Conservation (phyloP, 257 asterid species). For the Plectranthus barbatus region DNA sequence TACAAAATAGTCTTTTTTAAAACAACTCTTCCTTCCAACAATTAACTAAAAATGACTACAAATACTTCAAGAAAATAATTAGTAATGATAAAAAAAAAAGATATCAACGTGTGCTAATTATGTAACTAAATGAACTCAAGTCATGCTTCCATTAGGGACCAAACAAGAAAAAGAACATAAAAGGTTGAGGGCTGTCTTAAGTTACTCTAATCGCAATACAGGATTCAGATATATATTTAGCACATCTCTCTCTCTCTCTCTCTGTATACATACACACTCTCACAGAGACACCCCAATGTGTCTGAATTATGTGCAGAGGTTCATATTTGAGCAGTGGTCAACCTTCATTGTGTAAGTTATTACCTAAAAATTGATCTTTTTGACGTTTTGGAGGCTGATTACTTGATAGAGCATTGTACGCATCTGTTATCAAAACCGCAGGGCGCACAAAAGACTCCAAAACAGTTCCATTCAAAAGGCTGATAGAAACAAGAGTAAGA, state of each 20-base stretch:
- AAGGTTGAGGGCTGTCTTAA: neutral
- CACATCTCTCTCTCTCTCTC: neutral
- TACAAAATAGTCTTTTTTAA: neutral
- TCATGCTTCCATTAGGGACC: neutral
- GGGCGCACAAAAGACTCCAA: slow-evolving; percentile 97
- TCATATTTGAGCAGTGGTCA: neutral
- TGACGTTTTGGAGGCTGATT: slow-evolving; percentile 92
- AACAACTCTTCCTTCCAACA: neutral
- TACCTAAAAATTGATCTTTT: slow-evolving; percentile 93
- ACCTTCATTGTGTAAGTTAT: slow-evolving; percentile 8
- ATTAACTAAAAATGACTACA: neutral
- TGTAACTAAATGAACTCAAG: neutral
- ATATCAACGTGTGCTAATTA: neutral
- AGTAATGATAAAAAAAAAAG: neutral
- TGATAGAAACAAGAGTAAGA: slow-evolving; percentile 32
- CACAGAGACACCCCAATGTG: neutral
- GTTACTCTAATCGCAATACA: neutral
- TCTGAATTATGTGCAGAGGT: slow-evolving; percentile 7
- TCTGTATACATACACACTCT: neutral
- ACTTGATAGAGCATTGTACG: slow-evolving; percentile 77
- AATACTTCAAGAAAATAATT: neutral
- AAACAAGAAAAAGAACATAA: neutral
- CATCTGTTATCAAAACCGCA: slow-evolving; percentile 89
- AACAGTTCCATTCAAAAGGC: slow-evolving; percentile 92
- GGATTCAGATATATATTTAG: neutral